These are phyloP conservation scores for Iberis amara DNA, from an alignment of 441 rosid species.

Conservation along the genomic window DNA sequence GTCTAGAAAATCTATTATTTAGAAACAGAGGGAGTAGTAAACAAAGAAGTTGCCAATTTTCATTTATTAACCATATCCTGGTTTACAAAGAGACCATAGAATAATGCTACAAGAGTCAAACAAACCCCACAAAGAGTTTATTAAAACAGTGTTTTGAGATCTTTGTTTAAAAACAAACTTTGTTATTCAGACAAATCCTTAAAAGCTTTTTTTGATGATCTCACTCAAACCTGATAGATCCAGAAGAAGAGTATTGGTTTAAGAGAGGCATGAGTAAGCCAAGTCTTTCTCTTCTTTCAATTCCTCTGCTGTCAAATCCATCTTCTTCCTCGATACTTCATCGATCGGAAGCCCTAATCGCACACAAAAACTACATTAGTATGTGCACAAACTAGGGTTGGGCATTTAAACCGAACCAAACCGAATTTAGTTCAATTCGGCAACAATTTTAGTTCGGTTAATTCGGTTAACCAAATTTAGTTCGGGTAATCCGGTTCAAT, in stretches of 20 bases:
- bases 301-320: conserved; percentile 76
- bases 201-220: conserved; percentile 23
- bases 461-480: too few relatives aligned
- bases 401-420: too few relatives aligned
- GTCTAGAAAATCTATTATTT: too few relatives aligned
- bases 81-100: too few relatives aligned
- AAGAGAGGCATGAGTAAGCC: conserved; percentile 86
- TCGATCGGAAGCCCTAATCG: conserved; percentile 58
- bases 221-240: conserved; percentile 10
- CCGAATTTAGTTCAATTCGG: too few relatives aligned
- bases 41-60: too few relatives aligned
- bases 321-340: conserved; percentile 81
- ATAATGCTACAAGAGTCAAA: too few relatives aligned
- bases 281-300: conserved; percentile 79
- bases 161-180: conserved; percentile 3
- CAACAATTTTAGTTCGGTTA: too few relatives aligned
- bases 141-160: conserved; percentile 21
- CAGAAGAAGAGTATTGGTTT: conserved; percentile 20
- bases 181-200: conserved; percentile 26
- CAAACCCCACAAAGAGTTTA: background rate
- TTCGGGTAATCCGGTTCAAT: too few relatives aligned
- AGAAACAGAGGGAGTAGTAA: too few relatives aligned
- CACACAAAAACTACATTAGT: conserved; percentile 16
- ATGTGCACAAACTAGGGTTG: background rate
- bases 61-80: too few relatives aligned